A percentile compares a stretch with the other conserved stretches of the same genome.
Evolutionary conservation across 164 flowering plant species (phyloP).

Genomic region (Berberis vulgaris): DNA sequence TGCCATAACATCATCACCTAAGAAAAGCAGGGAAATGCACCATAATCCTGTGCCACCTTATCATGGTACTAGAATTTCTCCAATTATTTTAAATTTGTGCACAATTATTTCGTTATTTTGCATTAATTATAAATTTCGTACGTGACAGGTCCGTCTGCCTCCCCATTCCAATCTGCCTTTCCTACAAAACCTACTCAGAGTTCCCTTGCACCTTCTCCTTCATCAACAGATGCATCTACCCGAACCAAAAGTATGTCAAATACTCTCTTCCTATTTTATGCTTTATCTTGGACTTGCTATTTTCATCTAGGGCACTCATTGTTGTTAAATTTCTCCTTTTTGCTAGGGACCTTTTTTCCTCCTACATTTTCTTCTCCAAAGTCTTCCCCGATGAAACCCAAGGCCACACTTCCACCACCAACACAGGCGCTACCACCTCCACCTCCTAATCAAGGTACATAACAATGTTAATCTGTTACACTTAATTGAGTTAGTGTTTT

Average conservation of each 20-base stretch:
- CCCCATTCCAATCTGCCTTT: slow-evolving; percentile 28
- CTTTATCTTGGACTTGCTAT: slow-evolving; percentile 7
- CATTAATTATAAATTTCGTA: slow-evolving; percentile 9
- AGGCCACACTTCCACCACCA: slow-evolving; percentile 25
- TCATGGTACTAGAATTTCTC: slow-evolving; percentile 26
- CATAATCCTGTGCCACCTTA: slow-evolving; percentile 24
- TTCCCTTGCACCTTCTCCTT: slow-evolving; percentile 24
- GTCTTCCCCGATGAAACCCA: slow-evolving; percentile 26
- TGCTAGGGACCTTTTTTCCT: slow-evolving; percentile 21
- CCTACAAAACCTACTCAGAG: slow-evolving; percentile 25
- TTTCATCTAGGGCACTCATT: neutral
- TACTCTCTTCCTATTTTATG: neutral
- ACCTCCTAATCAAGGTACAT: slow-evolving; percentile 65
- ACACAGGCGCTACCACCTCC: slow-evolving; percentile 57
- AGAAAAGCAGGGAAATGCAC: slow-evolving; percentile 16
- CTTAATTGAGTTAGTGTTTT: neutral
- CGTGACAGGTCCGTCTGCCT: slow-evolving; percentile 21
- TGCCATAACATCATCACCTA: slow-evolving; percentile 18
- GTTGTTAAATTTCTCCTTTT: slow-evolving; percentile 6
- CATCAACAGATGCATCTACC: slow-evolving; percentile 7
- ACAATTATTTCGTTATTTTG: neutral
- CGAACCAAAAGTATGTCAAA: slow-evolving; percentile 24
- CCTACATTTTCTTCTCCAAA: slow-evolving; percentile 32
- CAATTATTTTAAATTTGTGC: neutral
- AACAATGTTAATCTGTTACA: neutral